Base-by-base conservation (phyloP, 352 stramenopile species). In the Phytophthora pisi region DNA sequence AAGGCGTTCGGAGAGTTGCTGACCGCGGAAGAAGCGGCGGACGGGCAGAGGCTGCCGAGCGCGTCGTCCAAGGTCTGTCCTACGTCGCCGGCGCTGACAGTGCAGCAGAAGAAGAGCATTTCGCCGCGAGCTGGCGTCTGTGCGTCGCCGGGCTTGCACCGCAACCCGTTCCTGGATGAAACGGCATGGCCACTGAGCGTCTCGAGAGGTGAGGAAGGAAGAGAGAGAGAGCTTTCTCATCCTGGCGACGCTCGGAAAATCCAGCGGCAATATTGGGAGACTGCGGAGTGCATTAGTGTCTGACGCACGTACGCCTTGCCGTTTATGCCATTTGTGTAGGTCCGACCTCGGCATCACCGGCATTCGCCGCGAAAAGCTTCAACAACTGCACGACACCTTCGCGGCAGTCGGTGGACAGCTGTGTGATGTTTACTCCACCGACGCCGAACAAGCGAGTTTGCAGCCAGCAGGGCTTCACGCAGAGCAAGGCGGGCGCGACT, bases 401-500 rank as follows among this genome's bases (percentile, higher is more conserved):
- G 31, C 8, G 31, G 31, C 31, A 63, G 34, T 18, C 49, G 26
- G 55, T 20, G 10, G 53, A 74, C 47, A 70, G 61, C 51, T 58
- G 50, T 51, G 45, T 59, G 11, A 68, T 75, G 64, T 68, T 76
- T 70, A 74, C 64, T 66, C 60, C 72, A 68, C 59, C 72, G 46
- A 76, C 68, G 49, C 72, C 68, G 10, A 79, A 79, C 57, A 79
- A 79, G 57, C 72, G 72, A 36, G 64, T 79, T 40, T 79, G 72
- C 64, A 76, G 72, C 49, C 68, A 79, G 34, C 68, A 79, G 28
- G 60, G 64, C 47, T 68, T 74, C 20, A 61, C 46, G 20, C 71
- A 73, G 55, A 79, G 67, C 60, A 79, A 76, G 52, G 47, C 63
- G 11, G 59, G 30, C 23, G 57, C 67, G 9, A 66, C 64, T 51